These are phyloP conservation scores for Zoysia matrella DNA, from an alignment of 202 grass and related monocot species.

Conservation along the genomic window DNA sequence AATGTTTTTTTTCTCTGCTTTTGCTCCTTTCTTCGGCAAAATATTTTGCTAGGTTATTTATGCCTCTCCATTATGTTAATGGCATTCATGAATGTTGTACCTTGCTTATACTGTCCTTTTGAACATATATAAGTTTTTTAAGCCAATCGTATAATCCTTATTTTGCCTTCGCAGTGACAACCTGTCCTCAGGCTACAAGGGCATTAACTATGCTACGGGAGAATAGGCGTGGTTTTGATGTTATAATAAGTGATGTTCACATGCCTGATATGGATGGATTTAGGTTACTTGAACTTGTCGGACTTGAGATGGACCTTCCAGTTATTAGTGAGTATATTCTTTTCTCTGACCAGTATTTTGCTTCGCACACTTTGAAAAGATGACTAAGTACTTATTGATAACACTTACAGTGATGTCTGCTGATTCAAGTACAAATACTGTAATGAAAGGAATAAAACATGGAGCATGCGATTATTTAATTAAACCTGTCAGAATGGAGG, in stretches of 20 bases:
- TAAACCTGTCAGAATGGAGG: conserved; percentile 95
- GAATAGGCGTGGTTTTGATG: conserved; percentile 83
- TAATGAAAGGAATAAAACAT: conserved; percentile 99
- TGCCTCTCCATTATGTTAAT: conserved; percentile 10
- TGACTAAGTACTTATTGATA: conserved; percentile 43
- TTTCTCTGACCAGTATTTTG: background rate
- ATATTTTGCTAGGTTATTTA: background rate
- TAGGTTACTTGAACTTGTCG: conserved; percentile 93
- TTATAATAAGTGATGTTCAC: conserved; percentile 97
- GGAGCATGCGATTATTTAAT: conserved; percentile 97
- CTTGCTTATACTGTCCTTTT: background rate
- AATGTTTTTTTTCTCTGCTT: background rate
- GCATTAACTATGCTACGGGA: conserved; percentile 89
- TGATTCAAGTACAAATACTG: conserved; percentile 87
- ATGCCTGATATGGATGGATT: conserved; percentile 99
- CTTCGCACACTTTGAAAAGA: background rate
- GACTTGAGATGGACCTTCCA: conserved; percentile 98
- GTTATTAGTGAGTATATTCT: conserved; percentile 91
- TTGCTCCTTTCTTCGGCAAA: background rate
- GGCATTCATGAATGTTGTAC: background rate
- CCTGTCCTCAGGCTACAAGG: conserved; percentile 74
- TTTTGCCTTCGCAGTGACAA: conserved; percentile 63
- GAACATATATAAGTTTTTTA: background rate
- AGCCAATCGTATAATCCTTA: background rate
- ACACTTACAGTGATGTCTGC: conserved; percentile 92